Evolutionary conservation across 148 eudicot genomes (phyloP).

Genomic region (Bassia scoparia): DNA sequence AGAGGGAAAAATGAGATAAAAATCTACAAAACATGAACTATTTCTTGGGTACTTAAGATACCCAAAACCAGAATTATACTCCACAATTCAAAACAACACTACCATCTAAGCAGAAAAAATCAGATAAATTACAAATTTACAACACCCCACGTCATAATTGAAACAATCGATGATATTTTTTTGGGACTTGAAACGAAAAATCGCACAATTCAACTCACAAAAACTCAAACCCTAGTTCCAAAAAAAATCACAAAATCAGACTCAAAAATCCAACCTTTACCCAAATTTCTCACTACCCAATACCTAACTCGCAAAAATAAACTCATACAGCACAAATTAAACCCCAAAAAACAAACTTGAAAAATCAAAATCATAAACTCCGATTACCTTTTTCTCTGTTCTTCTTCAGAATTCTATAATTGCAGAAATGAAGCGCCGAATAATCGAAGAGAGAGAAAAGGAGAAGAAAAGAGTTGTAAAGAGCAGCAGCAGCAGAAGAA

Average conservation of each 20-base stretch:
- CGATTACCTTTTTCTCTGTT: background rate
- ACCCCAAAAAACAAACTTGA: background rate
- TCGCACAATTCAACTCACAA: background rate
- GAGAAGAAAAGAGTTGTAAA: background rate
- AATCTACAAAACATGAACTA: conserved; percentile 8
- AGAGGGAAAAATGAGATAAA: background rate
- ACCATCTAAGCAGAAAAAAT: conserved; percentile 4
- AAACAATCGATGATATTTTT: background rate
- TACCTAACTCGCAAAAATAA: background rate
- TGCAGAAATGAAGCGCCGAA: background rate
- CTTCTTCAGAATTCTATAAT: too few species aligned
- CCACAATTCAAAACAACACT: conserved; percentile 3
- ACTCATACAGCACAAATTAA: background rate
- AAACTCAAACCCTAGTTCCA: conserved; percentile 7
- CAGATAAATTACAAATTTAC: background rate
- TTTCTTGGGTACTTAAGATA: conserved; percentile 2
- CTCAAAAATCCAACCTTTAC: background rate
- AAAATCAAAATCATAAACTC: background rate
- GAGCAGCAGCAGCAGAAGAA: background rate
- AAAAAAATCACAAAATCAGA: background rate
- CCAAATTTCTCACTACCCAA: background rate
- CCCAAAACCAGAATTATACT: background rate
- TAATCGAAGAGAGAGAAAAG: background rate
- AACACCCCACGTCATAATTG: conserved; percentile 3
- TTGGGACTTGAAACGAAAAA: conserved; percentile 22